These are phyloP conservation scores for Xylariaceae sp. DNA, from an alignment of 2,329 filamentous ascomycete genomes.

Conservation along the genomic window DNA sequence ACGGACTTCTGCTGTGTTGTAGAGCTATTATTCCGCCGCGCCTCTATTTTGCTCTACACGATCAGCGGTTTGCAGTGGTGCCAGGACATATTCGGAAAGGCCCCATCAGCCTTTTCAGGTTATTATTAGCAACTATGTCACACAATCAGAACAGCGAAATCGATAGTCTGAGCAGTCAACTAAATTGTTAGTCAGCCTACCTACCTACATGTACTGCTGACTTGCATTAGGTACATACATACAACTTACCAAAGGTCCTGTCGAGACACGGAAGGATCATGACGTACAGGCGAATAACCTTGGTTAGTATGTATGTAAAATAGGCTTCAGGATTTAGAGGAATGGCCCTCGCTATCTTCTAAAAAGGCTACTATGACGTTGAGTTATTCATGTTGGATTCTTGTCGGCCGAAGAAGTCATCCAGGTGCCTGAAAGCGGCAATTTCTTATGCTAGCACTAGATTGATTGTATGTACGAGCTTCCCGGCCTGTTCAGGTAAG, in stretches of 20 bases:
- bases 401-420: neutral
- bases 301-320: constrained; percentile 5
- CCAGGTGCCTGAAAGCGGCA: neutral
- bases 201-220: too few relatives aligned
- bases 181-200: constrained; percentile 14
- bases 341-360: constrained; percentile 1
- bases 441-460: neutral
- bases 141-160: too few relatives aligned
- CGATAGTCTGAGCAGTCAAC: too few relatives aligned
- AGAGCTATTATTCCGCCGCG: constrained; percentile 7
- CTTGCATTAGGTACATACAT: constrained; percentile 8
- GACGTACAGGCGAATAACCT: constrained; percentile 5
- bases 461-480: neutral
- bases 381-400: neutral
- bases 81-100: constrained; percentile 10
- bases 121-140: constrained; percentile 20
- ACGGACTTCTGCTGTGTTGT: too few relatives aligned
- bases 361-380: constrained; percentile 6
- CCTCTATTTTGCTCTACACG: constrained; percentile 10
- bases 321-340: constrained; percentile 11
- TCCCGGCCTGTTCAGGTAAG: constrained; percentile 9
- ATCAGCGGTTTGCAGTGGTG: constrained; percentile 10
- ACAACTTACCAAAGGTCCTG: neutral
- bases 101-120: constrained; percentile 11
- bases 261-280: constrained; percentile 5